phyloP scores from a whole-genome alignment of 2,329 filamentous ascomycete species.

The Diaporthe aspalathi region DNA sequence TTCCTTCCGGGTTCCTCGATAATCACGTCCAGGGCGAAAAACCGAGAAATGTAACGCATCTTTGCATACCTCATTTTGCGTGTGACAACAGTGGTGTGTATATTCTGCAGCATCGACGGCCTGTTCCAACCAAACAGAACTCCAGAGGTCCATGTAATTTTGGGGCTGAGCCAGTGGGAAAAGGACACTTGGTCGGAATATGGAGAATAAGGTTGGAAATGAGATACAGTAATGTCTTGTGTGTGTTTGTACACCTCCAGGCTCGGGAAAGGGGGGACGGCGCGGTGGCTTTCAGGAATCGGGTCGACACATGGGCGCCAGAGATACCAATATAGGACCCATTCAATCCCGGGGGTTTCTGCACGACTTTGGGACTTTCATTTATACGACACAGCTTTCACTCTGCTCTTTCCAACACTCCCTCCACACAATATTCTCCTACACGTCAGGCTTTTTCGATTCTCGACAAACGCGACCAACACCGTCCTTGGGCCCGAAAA shows the following conservation, averaged over 20 bases:
- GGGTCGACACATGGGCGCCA: constrained; percentile 32
- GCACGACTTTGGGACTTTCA: constrained; percentile 13
- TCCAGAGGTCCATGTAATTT: constrained; percentile 19
- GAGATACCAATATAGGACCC: constrained; percentile 34
- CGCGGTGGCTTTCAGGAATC: constrained; percentile 15
- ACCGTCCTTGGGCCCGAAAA: not conserved
- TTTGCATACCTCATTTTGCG: constrained; percentile 27
- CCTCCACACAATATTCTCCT: constrained; percentile 25
- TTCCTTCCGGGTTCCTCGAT: not conserved
- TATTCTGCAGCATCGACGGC: constrained; percentile 20
- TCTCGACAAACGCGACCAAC: constrained; percentile 33
- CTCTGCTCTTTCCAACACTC: constrained; percentile 34
- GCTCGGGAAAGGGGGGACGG: not conserved
- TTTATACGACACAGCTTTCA: constrained; percentile 18
- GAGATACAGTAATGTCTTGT: constrained; percentile 36
- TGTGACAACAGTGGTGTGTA: constrained; percentile 27
- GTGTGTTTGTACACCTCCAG: constrained; percentile 19
- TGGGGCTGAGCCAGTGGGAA: not conserved
- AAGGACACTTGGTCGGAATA: not conserved
- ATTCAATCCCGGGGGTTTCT: constrained; percentile 3
- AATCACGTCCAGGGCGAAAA: not conserved
- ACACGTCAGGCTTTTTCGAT: constrained; percentile 30
- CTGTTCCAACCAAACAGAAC: constrained; percentile 11
- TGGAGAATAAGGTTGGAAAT: constrained; percentile 19
- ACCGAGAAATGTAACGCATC: not conserved